Evolutionary conservation across 176 grass and related monocot genomes (phyloP), one percentile per base, ranked within the genome.

Genomic region (Elymus sibiricus): DNA sequence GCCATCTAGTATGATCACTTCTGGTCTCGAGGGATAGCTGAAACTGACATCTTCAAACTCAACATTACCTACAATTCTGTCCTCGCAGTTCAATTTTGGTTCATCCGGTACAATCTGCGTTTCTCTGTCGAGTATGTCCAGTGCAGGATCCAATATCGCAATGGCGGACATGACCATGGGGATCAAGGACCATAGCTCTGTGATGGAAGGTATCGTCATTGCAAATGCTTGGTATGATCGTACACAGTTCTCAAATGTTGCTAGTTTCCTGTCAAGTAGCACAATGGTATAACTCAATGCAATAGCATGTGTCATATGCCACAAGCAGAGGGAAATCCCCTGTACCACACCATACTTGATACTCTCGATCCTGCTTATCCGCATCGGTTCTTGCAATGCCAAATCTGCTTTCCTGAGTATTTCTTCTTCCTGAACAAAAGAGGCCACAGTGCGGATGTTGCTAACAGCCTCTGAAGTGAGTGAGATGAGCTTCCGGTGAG

Each of bases 201-300:
- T 92, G 74, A 94, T 90, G 37, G 93, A 92, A 78, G 90, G 80
- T 58, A 92, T 84, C 2, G 93, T 92, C 74, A 94, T 80, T n/a
- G 93, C 86, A 78, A 94, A 92, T 78, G 87, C 74, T 76, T 92
- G 90, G 73, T 94, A 92, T 39, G 90, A 82, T 31, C 87, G 55
- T 47, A 94, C 83, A 59, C 90, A 82, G 38, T 92, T 64, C 25
- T 80, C 27, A 35, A 94, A 92, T 53, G 82, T 43, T 19, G 90
- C 83, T 60, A 77, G 74, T 31, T 40, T 53, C 42, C 80, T 92
- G 16, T 90, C 63, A 70, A 94, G 78, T 65, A 86, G 83, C 25
- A 94, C 79, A 32, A 86, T 90, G 44, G 93, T 94, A 70, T 88
- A 94, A 86, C 93, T 86, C 74, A 94, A 66, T 81, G 90, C 87